Evolutionary conservation across 345 rosid genomes (phyloP).

Genomic region (Heritiera littoralis): DNA sequence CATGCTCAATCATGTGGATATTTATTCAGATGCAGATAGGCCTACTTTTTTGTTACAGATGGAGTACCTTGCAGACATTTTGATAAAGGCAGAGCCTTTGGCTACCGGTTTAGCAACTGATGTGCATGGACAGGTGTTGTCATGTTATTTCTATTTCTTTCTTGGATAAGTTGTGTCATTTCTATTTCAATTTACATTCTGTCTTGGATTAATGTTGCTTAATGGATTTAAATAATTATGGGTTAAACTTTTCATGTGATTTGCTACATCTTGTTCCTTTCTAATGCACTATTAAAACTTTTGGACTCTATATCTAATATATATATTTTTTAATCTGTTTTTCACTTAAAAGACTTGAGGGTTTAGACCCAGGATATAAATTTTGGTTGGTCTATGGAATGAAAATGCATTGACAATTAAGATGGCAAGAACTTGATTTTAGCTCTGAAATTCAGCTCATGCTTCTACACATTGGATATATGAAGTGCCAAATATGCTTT

Average conservation of each 20-base stretch:
- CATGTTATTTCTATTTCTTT: not conserved
- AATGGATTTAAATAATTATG: too few relatives aligned
- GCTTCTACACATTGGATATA: not conserved
- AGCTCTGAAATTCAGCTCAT: not conserved
- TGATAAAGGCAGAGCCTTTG: constrained; percentile 79
- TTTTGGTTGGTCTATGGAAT: not conserved
- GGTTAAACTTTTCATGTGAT: too few relatives aligned
- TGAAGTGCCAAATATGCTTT: not conserved
- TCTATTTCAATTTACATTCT: not conserved
- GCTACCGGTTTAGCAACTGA: constrained; percentile 92
- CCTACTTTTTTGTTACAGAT: constrained; percentile 52
- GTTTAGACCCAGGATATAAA: not conserved
- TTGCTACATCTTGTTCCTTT: too few relatives aligned
- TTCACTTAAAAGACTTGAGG: not conserved
- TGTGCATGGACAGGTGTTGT: constrained; percentile 86
- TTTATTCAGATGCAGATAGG: constrained; percentile 57
- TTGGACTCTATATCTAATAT: not conserved
- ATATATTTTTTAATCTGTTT: not conserved
- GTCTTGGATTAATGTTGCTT: too few relatives aligned
- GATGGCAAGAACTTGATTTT: not conserved
- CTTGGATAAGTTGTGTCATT: not conserved
- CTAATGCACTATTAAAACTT: not conserved
- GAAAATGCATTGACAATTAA: not conserved
- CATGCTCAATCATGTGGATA: constrained; percentile 72
- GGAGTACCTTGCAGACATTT: constrained; percentile 73